phyloP scores from a whole-genome alignment of 2,329 filamentous ascomycete genomes.

The Penicillium sumatraense region DNA sequence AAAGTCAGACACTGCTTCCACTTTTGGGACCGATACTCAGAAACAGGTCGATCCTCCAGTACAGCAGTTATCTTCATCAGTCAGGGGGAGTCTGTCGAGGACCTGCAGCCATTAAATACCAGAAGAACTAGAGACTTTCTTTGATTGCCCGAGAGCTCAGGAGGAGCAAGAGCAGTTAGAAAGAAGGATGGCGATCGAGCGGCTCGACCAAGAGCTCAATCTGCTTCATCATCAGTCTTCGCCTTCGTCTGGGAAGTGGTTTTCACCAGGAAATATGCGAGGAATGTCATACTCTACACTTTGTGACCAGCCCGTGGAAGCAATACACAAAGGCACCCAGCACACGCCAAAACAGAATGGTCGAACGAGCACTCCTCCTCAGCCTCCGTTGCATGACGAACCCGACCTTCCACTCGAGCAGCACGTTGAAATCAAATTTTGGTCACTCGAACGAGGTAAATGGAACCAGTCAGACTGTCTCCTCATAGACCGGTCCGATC shows the following conservation, averaged over 20 bases:
- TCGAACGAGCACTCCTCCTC: background rate
- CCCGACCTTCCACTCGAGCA: background rate
- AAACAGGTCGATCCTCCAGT: background rate
- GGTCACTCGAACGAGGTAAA: background rate
- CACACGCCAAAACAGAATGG: background rate
- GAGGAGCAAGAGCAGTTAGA: background rate
- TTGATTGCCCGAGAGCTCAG: background rate
- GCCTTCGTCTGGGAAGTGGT: background rate
- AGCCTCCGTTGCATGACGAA: background rate
- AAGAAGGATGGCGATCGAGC: background rate
- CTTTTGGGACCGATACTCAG: background rate
- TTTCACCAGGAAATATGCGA: background rate
- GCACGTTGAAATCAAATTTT: background rate
- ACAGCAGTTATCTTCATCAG: background rate
- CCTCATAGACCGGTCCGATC: slow-evolving; percentile 6
- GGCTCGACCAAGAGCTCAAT: background rate
- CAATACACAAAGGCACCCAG: background rate
- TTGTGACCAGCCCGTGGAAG: background rate
- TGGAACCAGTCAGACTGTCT: slow-evolving; percentile 2
- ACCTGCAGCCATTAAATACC: background rate
- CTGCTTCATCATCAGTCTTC: background rate
- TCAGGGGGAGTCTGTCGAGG: background rate
- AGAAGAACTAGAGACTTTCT: background rate
- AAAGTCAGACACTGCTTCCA: background rate
- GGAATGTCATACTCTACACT: no score